These are phyloP conservation scores for Mortierella sp. DNA, from an alignment of 371 early-diverging fungal species.

Conservation along the genomic window DNA sequence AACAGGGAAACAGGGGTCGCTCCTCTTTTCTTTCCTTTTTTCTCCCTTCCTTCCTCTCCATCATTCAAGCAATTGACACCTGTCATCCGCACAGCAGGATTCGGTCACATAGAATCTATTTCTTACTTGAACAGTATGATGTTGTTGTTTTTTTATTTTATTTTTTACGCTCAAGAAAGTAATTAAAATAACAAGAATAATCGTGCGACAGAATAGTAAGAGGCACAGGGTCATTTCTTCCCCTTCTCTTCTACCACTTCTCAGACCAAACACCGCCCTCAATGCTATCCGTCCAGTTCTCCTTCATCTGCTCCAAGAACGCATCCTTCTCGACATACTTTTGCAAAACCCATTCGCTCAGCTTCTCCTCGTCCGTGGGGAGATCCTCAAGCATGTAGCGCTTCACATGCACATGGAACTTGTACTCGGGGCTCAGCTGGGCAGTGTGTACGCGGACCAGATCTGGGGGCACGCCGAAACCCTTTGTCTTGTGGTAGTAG, in stretches of 20 bases:
- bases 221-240: too few species aligned
- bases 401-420: conserved; percentile 79
- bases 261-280: conserved; percentile 64
- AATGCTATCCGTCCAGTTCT: conserved; percentile 66
- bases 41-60: neutral
- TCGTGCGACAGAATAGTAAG: too few species aligned
- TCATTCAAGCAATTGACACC: neutral
- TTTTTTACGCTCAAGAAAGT: neutral
- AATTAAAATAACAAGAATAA: neutral
- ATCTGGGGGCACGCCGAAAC: conserved; percentile 69
- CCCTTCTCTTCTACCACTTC: conserved; percentile 25
- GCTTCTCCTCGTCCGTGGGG: conserved; percentile 69
- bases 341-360: conserved; percentile 73
- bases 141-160: neutral
- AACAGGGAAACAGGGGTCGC: neutral
- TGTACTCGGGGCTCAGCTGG: conserved; percentile 71
- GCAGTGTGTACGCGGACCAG: conserved; percentile 72
- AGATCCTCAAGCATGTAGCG: conserved; percentile 72
- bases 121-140: neutral
- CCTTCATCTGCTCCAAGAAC: conserved; percentile 65
- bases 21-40: too few species aligned
- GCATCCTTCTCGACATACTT: conserved; percentile 78
- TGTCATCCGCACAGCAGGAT: neutral
- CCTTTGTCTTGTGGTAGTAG: conserved; percentile 65
- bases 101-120: neutral